Base-by-base conservation (phyloP, 73 alveolate species). In the Tetrahymena elliotti region DNA sequence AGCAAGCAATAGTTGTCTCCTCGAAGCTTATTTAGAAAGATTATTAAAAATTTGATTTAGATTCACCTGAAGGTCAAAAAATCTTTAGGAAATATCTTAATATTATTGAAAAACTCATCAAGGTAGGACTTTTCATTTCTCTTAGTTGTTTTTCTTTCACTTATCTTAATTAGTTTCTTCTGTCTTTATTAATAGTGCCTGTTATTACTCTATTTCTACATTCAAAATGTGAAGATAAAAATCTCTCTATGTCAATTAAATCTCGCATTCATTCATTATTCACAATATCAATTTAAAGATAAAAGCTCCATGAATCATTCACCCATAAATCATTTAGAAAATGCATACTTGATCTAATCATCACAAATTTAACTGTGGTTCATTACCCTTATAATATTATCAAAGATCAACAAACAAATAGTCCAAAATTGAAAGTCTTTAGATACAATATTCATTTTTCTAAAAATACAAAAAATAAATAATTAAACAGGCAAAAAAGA, bases 41-140 rank as follows among this genome's bases (percentile, higher is more conserved):
- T 27, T 98, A 97, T 94, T 96, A 97, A 54, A 98, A 97, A 95
- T 98, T 97, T 94, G 99, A 98, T 95, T 95, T 98, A 11, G 99
- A 98, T 93, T 96, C 99, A 24, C 99, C 97, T 20, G 99, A 98
- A 53, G 99, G 99, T 54, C 96, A 98, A 53, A 97, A 98, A 96
- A 96, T 98, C 34, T 98, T 99, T 95, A 98, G 97, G 93, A 96
- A 97, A 88, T 97, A 96, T 94, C 95, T 98, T 38, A 96, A 98
- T 93, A 97, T 96, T 93, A 93, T 98, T 6, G 99, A 98, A 92
- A 84, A 96, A 84, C 97, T 98, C 96, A 96, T 98, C 93, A 98
- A 96, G 84, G 98, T 97, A 84, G 24, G 82, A 40, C 10, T 27
- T 40, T 40, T 41, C 82, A 41, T 83, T 84, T 88, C 38, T 68